Percentiles rank a stretch among this genome's conserved stretches.
Conservation (phyloP, 176 grass and related monocot genomes). For the Triticum urartu region DNA sequence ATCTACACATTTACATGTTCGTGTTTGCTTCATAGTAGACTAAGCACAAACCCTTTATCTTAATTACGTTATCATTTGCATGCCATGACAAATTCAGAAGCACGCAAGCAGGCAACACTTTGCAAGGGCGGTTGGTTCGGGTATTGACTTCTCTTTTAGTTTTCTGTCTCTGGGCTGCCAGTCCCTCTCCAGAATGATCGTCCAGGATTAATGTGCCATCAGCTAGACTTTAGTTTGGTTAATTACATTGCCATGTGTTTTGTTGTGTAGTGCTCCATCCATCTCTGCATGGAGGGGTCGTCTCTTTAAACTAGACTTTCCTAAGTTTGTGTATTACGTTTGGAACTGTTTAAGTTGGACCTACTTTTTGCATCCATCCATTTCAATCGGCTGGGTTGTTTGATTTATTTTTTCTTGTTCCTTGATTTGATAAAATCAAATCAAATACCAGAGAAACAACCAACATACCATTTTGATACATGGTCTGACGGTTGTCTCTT, state of each 20-base stretch:
- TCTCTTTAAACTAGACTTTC: background rate
- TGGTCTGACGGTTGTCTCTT: no score
- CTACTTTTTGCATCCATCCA: background rate
- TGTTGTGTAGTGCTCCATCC: background rate
- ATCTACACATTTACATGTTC: background rate
- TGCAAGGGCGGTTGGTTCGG: slow-evolving; percentile 94
- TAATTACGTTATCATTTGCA: background rate
- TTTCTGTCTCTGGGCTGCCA: slow-evolving; percentile 38
- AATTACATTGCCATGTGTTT: background rate
- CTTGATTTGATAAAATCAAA: no score
- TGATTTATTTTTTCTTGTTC: background rate
- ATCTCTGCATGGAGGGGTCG: background rate
- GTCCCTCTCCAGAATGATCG: slow-evolving; percentile 39
- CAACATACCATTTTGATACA: no score
- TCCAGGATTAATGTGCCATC: slow-evolving; percentile 14
- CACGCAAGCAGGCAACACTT: slow-evolving; percentile 46
- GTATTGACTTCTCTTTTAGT: slow-evolving; percentile 76
- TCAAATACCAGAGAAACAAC: no score
- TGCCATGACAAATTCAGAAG: slow-evolving; percentile 10
- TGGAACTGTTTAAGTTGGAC: slow-evolving; percentile 8
- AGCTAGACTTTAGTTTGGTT: slow-evolving; percentile 11
- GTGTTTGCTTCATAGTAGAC: background rate
- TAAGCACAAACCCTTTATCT: background rate
- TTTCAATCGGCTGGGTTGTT: background rate
- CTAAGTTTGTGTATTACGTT: slow-evolving; percentile 3